phyloP scores from a whole-genome alignment of 306 rosid genomes.

The Pyrus bretschneideri region DNA sequence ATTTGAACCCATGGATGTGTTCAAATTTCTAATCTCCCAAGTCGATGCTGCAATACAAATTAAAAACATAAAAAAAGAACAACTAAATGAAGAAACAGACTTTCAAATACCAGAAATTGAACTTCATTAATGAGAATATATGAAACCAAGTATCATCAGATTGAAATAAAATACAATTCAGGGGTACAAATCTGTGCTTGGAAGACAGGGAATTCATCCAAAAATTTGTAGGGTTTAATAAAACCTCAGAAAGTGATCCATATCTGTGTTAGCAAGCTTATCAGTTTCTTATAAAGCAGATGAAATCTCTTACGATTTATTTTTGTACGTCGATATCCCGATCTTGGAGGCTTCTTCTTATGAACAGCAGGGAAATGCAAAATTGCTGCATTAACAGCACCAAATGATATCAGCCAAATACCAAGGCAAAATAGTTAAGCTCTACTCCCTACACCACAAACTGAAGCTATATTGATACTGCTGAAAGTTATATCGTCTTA shows the following conservation, averaged over 20 bases:
- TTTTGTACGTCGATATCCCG: conserved; percentile 79
- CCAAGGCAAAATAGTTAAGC: neutral
- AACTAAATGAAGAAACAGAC: neutral
- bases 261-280: neutral
- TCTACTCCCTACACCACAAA: neutral
- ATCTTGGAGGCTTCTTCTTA: conserved; percentile 78
- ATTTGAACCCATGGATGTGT: conserved; percentile 57
- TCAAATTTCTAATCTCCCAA: conserved; percentile 82
- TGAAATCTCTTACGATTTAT: conserved; percentile 66
- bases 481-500: conserved; percentile 34
- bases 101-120: neutral
- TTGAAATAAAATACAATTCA: neutral
- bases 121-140: neutral
- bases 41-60: conserved; percentile 60
- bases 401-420: neutral
- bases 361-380: conserved; percentile 73
- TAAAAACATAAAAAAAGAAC: conserved; percentile 4
- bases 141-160: neutral
- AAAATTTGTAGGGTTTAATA: too few relatives aligned
- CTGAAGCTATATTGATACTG: neutral
- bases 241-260: too few relatives aligned
- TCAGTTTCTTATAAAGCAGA: neutral
- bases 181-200: neutral
- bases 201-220: too few relatives aligned
- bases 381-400: conserved; percentile 56